A percentile compares a stretch with the other conserved stretches of the same genome.
phyloP scores from a whole-genome alignment of 2,329 filamentous ascomycete genomes.

The Pezicula neosporulosa region DNA sequence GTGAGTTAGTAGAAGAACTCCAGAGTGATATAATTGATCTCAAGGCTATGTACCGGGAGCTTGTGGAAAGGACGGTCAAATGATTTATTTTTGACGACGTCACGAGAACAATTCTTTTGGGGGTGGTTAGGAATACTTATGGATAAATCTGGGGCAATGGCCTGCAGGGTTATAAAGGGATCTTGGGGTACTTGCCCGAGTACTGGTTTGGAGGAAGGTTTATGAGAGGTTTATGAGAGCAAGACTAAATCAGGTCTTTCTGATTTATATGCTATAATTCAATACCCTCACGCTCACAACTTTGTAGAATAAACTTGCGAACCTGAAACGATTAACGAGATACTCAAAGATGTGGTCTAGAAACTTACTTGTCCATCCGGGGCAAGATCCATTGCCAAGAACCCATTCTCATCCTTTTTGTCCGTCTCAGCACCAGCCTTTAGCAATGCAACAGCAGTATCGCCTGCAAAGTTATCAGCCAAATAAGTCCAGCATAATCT shows the following conservation, averaged over 20 bases:
- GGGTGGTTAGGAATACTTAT: not conserved
- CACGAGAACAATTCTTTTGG: slow-evolving; percentile 14
- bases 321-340: slow-evolving; percentile 10
- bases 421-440: slow-evolving; percentile 81
- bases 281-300: slow-evolving; percentile 82
- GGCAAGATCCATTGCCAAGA: slow-evolving; percentile 73
- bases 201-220: not conserved
- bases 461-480: slow-evolving; percentile 44
- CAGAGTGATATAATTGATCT: slow-evolving; percentile 85
- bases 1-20: slow-evolving; percentile 89
- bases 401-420: slow-evolving; percentile 70
- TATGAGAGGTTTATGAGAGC: not conserved
- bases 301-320: slow-evolving; percentile 67
- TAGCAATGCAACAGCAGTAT: slow-evolving; percentile 77
- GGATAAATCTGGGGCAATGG: not conserved
- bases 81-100: slow-evolving; percentile 27
- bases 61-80: slow-evolving; percentile 81
- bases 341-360: not conserved
- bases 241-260: not conserved
- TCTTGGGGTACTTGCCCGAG: no score
- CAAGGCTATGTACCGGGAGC: slow-evolving; percentile 92
- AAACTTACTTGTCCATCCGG: slow-evolving; percentile 75
- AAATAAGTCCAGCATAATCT: not conserved
- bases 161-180: no score
- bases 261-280: slow-evolving; percentile 39